Conservation (phyloP, 257 asterid genomes). For the Solanum bulbocastanum region DNA sequence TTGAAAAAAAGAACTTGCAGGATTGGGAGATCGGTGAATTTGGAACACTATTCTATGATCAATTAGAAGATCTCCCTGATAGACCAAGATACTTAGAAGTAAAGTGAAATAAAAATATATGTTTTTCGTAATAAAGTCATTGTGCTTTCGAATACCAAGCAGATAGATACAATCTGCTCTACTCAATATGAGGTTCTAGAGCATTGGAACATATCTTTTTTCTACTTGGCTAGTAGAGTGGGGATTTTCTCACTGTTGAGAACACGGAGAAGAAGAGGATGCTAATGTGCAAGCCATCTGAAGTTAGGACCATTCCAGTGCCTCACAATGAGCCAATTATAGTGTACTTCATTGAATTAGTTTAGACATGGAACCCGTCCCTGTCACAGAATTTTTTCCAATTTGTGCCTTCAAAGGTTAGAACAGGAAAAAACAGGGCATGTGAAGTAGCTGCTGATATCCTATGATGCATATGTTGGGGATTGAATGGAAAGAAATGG, state of each 20-base stretch:
- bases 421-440: neutral
- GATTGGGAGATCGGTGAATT: neutral
- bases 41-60: neutral
- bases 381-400: neutral
- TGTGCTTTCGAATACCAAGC: neutral
- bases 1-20: neutral
- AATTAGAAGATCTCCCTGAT: neutral
- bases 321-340: neutral
- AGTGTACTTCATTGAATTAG: neutral
- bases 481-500: neutral
- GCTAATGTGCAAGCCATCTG: neutral
- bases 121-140: neutral
- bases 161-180: neutral
- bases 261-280: neutral
- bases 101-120: neutral
- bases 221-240: neutral
- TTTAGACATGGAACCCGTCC: neutral
- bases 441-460: neutral
- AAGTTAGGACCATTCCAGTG: neutral
- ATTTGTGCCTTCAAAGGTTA: neutral
- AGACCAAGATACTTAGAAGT: neutral
- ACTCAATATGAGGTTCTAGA: neutral
- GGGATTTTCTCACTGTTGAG: neutral
- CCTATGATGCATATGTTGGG: neutral
- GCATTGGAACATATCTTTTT: neutral